These are phyloP conservation scores for Purpureocillium takamizusanense DNA, from an alignment of 2,329 filamentous ascomycete species.

Conservation along the genomic window DNA sequence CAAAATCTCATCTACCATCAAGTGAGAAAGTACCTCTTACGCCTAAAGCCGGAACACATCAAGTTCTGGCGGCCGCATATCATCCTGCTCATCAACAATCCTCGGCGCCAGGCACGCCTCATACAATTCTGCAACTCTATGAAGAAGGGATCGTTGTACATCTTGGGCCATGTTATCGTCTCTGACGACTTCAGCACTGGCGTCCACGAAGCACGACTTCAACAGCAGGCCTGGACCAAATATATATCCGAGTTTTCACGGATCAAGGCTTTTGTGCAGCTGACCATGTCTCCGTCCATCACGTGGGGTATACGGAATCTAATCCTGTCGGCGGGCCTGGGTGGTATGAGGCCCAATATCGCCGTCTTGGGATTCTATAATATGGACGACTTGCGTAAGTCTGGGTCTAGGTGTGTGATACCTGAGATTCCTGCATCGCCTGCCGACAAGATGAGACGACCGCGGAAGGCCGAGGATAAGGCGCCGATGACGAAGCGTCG, in stretches of 20 bases:
- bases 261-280: slow-evolving; percentile 84
- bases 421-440: slow-evolving; percentile 36
- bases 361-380: slow-evolving; percentile 75
- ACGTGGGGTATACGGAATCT: slow-evolving; percentile 82
- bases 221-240: slow-evolving; percentile 76
- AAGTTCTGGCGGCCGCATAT: slow-evolving; percentile 92
- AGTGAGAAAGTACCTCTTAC: slow-evolving; percentile 76
- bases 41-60: slow-evolving; percentile 80
- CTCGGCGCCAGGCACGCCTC: slow-evolving; percentile 69
- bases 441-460: slow-evolving; percentile 19
- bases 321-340: slow-evolving; percentile 70
- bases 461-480: slow-evolving; percentile 21
- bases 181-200: slow-evolving; percentile 71
- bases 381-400: slow-evolving; percentile 62
- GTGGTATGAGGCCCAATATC: slow-evolving; percentile 85
- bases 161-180: slow-evolving; percentile 81
- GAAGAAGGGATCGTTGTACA: slow-evolving; percentile 80
- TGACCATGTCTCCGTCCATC: slow-evolving; percentile 71
- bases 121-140: slow-evolving; percentile 88
- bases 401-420: slow-evolving; percentile 46
- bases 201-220: slow-evolving; percentile 70
- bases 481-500: slow-evolving; percentile 22
- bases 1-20: slow-evolving; percentile 82
- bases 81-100: slow-evolving; percentile 73
- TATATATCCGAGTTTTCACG: slow-evolving; percentile 74